Percentiles rank a stretch among this genome's conserved stretches.
phyloP scores from a whole-genome alignment of 495 filamentous ascomycete genomes.

The Aspergillus nidulans region DNA sequence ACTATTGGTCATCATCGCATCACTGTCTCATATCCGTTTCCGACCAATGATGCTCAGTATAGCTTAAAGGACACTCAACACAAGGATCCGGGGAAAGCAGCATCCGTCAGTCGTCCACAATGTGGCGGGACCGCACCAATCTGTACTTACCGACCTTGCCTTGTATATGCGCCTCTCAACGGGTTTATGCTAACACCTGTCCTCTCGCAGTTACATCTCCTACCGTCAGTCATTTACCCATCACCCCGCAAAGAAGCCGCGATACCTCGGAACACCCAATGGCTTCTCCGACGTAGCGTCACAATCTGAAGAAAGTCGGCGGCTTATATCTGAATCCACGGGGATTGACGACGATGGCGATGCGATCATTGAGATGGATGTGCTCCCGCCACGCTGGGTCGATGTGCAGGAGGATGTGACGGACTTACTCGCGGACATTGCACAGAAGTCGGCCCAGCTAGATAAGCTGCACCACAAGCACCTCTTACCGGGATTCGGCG shows the following conservation, averaged over 20 bases:
- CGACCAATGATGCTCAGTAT: slow-evolving; percentile 17
- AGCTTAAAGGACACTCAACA: slow-evolving; percentile 18
- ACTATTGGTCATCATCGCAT: background rate
- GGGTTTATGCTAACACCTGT: slow-evolving; percentile 5
- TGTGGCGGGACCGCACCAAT: slow-evolving; percentile 98
- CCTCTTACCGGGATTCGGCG: slow-evolving; percentile 92
- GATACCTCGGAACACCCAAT: slow-evolving; percentile 63
- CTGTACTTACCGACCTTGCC: slow-evolving; percentile 53
- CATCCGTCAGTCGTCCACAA: slow-evolving; percentile 28
- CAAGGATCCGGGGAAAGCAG: slow-evolving; percentile 18
- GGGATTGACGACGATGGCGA: slow-evolving; percentile 86
- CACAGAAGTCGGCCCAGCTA: slow-evolving; percentile 73
- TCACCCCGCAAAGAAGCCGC: slow-evolving; percentile 81
- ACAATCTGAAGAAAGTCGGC: slow-evolving; percentile 73
- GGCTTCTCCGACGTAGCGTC: slow-evolving; percentile 62
- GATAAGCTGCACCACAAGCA: slow-evolving; percentile 96
- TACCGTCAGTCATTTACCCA: slow-evolving; percentile 98
- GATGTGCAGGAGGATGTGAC: slow-evolving; percentile 93
- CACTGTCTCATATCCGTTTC: background rate
- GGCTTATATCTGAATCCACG: slow-evolving; percentile 70
- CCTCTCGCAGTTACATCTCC: slow-evolving; percentile 77
- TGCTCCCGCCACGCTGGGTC: slow-evolving; percentile 91
- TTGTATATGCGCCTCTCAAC: background rate
- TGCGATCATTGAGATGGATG: slow-evolving; percentile 96
- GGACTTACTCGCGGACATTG: slow-evolving; percentile 74